phyloP scores from a whole-genome alignment of 2,329 filamentous ascomycete species.

The Botryotinia convoluta region DNA sequence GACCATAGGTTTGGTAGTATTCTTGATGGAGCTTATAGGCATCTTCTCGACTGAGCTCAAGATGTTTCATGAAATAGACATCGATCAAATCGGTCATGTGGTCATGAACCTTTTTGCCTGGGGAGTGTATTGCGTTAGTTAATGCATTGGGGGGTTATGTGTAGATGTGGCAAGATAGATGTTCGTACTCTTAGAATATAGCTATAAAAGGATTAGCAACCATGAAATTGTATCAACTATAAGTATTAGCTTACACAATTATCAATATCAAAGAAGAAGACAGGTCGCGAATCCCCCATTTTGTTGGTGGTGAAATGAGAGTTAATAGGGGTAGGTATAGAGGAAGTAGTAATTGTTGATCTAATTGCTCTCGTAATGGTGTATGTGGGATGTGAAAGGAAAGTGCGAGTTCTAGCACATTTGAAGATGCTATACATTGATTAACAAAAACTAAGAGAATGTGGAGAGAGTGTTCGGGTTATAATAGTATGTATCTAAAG shows the following conservation, averaged over 20 bases:
- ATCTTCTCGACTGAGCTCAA: slow-evolving; percentile 71
- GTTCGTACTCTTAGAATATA: slow-evolving; percentile 75
- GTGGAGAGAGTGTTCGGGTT: not conserved
- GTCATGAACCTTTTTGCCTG: slow-evolving; percentile 77
- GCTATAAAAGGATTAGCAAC: slow-evolving; percentile 41
- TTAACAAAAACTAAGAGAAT: not conserved
- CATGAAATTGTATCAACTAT: slow-evolving; percentile 49
- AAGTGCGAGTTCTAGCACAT: slow-evolving; percentile 8
- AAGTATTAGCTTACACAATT: slow-evolving; percentile 91
- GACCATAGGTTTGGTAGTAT: slow-evolving; percentile 93
- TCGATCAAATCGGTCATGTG: slow-evolving; percentile 82
- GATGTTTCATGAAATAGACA: slow-evolving; percentile 56
- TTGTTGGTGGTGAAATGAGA: slow-evolving; percentile 3
- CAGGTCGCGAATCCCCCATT: slow-evolving; percentile 42
- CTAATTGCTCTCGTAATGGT: slow-evolving; percentile 13
- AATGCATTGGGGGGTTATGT: not conserved
- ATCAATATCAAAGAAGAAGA: slow-evolving; percentile 90
- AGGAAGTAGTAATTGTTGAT: not conserved
- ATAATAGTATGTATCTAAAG: not conserved
- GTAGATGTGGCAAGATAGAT: not conserved
- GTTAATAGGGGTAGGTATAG: not conserved
- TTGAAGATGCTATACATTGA: slow-evolving; percentile 12
- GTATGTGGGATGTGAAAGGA: not conserved
- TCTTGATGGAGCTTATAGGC: slow-evolving; percentile 83
- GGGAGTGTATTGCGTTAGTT: not conserved